Evolutionary conservation across 805 yeast genomes (phyloP).

Genomic region (Helenozyma rhizophorensis): DNA sequence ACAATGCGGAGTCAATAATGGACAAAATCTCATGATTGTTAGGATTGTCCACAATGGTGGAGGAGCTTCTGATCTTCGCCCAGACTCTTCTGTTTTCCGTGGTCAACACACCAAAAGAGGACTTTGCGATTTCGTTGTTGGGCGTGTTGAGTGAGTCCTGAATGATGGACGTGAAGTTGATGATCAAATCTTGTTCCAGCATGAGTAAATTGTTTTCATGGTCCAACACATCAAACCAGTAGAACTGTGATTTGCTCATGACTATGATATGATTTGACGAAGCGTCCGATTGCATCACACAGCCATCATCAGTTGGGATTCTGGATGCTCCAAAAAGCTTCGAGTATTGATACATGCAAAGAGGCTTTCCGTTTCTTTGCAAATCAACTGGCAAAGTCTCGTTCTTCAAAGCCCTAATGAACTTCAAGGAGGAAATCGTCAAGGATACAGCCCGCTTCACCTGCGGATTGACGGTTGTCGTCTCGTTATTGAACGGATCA

Average conservation of each 20-base stretch:
- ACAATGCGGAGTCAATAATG: conserved; percentile 76
- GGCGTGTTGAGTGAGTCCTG: conserved; percentile 61
- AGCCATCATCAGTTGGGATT: conserved; percentile 75
- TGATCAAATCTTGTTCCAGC: conserved; percentile 68
- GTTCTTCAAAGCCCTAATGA: conserved; percentile 72
- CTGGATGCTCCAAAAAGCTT: conserved; percentile 84
- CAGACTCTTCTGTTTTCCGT: conserved; percentile 86
- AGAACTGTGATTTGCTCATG: conserved; percentile 79
- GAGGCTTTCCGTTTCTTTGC: conserved; percentile 54
- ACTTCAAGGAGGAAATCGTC: conserved; percentile 71
- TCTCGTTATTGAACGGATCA: conserved; percentile 72
- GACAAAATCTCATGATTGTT: conserved; percentile 67
- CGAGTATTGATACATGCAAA: conserved; percentile 90
- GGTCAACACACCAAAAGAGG: conserved; percentile 84
- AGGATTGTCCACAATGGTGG: conserved; percentile 36
- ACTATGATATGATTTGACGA: conserved; percentile 79
- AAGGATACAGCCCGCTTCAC: conserved; percentile 78
- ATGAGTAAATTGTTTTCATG: conserved; percentile 64
- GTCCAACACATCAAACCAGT: conserved; percentile 92
- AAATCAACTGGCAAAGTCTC: conserved; percentile 70
- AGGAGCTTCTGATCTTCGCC: conserved; percentile 67
- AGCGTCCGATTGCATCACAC: conserved; percentile 78
- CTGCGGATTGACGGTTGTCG: conserved; percentile 47
- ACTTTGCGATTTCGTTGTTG: conserved; percentile 58
- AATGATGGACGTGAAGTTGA: conserved; percentile 71